phyloP scores from a whole-genome alignment of 441 rosid genomes.

The Capsella rubella region DNA sequence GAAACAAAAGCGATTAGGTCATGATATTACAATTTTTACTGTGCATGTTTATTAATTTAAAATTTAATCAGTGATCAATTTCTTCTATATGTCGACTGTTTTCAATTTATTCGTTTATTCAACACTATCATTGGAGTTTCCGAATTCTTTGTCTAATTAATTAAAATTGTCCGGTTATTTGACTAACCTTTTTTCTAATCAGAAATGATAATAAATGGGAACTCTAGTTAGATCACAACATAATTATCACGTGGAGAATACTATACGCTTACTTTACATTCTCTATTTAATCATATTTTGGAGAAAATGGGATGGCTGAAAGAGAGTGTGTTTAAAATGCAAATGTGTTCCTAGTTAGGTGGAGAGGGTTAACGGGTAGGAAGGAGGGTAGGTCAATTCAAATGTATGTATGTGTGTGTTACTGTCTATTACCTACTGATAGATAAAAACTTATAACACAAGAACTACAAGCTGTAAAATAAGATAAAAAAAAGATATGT shows the following conservation, averaged over 20 bases:
- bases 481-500: too few relatives aligned
- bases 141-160: neutral
- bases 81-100: neutral
- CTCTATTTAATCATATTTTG: neutral
- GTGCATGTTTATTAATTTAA: neutral
- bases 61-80: neutral
- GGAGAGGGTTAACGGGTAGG: conserved; percentile 25
- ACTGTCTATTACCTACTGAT: too few relatives aligned
- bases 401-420: too few relatives aligned
- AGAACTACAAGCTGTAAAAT: too few relatives aligned
- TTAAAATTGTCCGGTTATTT: too few relatives aligned
- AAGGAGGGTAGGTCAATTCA: conserved; percentile 23
- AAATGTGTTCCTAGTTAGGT: conserved; percentile 39
- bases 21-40: neutral
- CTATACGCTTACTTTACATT: neutral
- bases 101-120: neutral
- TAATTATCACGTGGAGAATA: conserved; percentile 31
- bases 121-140: neutral
- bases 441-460: too few relatives aligned
- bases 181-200: too few relatives aligned
- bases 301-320: conserved; percentile 10
- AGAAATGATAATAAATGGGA: neutral
- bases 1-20: neutral
- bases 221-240: conserved; percentile 33
- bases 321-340: conserved; percentile 38